A percentile compares a stretch with the other conserved stretches of the same genome.
phyloP scores from a whole-genome alignment of 2,329 filamentous ascomycete species.

The Trichoderma sp. region DNA sequence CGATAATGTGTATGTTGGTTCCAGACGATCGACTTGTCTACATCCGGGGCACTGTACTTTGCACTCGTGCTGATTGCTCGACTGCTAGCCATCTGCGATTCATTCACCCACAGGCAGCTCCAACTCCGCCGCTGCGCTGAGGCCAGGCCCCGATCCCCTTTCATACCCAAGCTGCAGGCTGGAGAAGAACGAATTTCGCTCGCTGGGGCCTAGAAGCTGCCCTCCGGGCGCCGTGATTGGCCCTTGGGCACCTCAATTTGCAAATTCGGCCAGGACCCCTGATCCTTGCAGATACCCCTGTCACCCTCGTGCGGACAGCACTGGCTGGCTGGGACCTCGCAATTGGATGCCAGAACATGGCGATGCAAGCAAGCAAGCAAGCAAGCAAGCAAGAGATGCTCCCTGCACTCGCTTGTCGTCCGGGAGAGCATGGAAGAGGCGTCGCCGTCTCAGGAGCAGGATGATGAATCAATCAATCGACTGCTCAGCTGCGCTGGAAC shows the following conservation, averaged over 20 bases:
- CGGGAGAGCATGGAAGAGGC: neutral
- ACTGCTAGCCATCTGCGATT: neutral
- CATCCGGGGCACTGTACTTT: neutral
- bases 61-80: neutral
- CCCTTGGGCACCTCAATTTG: slow-evolving; percentile 24
- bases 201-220: slow-evolving; percentile 16
- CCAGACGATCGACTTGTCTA: neutral
- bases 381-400: slow-evolving; percentile 15
- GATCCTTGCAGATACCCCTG: slow-evolving; percentile 8
- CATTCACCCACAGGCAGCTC: neutral
- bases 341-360: slow-evolving; percentile 4
- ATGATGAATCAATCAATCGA: neutral
- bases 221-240: slow-evolving; percentile 23
- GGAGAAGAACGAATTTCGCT: slow-evolving; percentile 26
- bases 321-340: neutral
- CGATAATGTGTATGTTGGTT: neutral
- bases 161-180: neutral
- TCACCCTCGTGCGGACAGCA: slow-evolving; percentile 27
- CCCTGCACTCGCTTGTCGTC: neutral
- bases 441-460: slow-evolving; percentile 18
- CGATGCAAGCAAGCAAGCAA: neutral
- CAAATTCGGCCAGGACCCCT: slow-evolving; percentile 22
- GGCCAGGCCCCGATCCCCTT: slow-evolving; percentile 24
- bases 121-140: slow-evolving; percentile 19
- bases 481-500: neutral